Conservation (phyloP, 1,139 yeast genomes). For the Sugiyamaella xylanicola region DNA sequence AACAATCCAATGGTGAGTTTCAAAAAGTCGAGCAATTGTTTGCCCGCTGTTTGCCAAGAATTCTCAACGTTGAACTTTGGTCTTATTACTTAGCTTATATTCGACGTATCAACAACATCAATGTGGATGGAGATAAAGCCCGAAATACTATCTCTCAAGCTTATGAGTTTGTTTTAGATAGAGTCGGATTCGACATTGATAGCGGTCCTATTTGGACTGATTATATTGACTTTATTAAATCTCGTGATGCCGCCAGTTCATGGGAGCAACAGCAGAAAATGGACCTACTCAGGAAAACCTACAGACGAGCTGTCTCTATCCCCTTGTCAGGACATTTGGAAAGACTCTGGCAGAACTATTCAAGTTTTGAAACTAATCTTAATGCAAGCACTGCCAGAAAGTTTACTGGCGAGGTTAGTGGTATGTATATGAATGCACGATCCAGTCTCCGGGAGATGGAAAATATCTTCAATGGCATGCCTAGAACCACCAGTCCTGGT, state of each 20-base stretch:
- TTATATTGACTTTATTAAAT: constrained; percentile 74
- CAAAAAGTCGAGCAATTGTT: constrained; percentile 66
- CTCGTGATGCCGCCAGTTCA: constrained; percentile 75
- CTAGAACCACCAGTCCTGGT: constrained; percentile 46
- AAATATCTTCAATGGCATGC: constrained; percentile 54
- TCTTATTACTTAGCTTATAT: constrained; percentile 68
- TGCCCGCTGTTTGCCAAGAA: constrained; percentile 59
- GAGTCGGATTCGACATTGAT: constrained; percentile 76
- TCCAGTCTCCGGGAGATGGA: constrained; percentile 75
- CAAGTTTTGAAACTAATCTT: constrained; percentile 77
- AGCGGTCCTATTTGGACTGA: constrained; percentile 80
- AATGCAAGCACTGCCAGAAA: constrained; percentile 81
- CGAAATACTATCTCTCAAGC: constrained; percentile 77
- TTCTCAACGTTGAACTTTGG: constrained; percentile 69
- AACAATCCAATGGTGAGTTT: constrained; percentile 69
- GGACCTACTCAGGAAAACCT: constrained; percentile 75
- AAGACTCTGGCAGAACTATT: constrained; percentile 76
- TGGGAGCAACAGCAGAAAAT: constrained; percentile 88
- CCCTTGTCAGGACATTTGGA: constrained; percentile 74
- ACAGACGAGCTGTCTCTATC: constrained; percentile 65
- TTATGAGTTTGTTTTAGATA: constrained; percentile 76
- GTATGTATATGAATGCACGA: constrained; percentile 88
- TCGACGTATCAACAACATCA: constrained; percentile 68
- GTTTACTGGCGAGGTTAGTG: constrained; percentile 78
- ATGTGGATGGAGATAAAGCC: constrained; percentile 82